Conservation (phyloP, 495 filamentous ascomycete genomes). For the Pseudevernia furfuracea region DNA sequence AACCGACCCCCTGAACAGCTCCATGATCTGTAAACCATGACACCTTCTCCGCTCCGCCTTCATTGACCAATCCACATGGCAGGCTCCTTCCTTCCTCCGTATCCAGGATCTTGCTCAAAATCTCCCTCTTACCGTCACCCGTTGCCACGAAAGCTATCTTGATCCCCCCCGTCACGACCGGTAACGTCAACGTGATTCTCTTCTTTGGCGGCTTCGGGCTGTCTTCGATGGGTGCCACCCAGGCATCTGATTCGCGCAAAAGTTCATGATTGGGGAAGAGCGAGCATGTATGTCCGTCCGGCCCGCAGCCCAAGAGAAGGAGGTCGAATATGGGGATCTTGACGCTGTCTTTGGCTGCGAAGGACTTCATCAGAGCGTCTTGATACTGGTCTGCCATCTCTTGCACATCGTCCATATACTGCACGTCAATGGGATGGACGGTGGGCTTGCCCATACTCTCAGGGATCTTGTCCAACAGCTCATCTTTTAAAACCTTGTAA, state of each 20-base stretch:
- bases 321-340: constrained; percentile 92
- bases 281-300: constrained; percentile 95
- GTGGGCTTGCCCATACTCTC: constrained; percentile 52
- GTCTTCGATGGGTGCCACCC: constrained; percentile 84
- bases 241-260: constrained; percentile 79
- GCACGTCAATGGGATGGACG: constrained; percentile 69
- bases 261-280: constrained; percentile 86
- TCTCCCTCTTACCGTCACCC: constrained; percentile 79
- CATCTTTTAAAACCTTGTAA: constrained; percentile 76
- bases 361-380: constrained; percentile 71
- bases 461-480: constrained; percentile 83
- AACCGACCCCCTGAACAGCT: constrained; percentile 75
- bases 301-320: constrained; percentile 83
- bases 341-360: constrained; percentile 79
- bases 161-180: constrained; percentile 75
- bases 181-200: constrained; percentile 85
- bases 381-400: constrained; percentile 93
- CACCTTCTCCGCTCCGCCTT: constrained; percentile 70
- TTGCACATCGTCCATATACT: constrained; percentile 70
- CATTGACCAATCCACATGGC: constrained; percentile 82
- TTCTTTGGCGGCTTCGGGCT: constrained; percentile 89
- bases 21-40: constrained; percentile 89
- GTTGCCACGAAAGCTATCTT: constrained; percentile 88
- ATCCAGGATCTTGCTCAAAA: constrained; percentile 86
- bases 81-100: constrained; percentile 63